phyloP scores from a whole-genome alignment of 192 early-diverging fungal species.

The Dissophora ornata region DNA sequence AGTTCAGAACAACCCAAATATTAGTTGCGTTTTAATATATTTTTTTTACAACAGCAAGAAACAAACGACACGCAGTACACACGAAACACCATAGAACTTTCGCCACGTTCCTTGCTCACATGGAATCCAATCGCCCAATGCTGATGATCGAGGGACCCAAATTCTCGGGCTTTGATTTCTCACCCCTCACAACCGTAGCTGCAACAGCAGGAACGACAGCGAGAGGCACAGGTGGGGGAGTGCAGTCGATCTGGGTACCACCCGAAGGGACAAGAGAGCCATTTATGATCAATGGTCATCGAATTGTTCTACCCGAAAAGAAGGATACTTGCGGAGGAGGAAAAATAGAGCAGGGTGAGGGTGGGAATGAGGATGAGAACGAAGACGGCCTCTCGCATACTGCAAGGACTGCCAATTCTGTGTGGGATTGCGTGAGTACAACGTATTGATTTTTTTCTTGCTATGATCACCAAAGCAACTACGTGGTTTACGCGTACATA shows the following conservation, averaged over 20 bases:
- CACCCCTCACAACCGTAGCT: neutral
- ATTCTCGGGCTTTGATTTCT: constrained; percentile 45
- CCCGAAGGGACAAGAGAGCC: constrained; percentile 1
- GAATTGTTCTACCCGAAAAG: constrained; percentile 31
- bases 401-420: constrained; percentile 30
- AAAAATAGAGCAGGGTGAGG: neutral
- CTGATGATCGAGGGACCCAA: constrained; percentile 53
- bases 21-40: too few relatives aligned
- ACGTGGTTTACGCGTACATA: too few relatives aligned
- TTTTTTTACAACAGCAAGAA: too few relatives aligned
- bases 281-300: constrained; percentile 24
- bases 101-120: too few relatives aligned
- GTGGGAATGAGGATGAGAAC: neutral
- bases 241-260: neutral
- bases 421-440: constrained; percentile 49
- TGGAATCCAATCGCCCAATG: constrained; percentile 8
- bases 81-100: too few relatives aligned
- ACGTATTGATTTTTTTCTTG: too few relatives aligned
- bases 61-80: too few relatives aligned
- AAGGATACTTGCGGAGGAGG: neutral
- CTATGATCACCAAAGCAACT: too few relatives aligned
- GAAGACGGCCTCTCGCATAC: constrained; percentile 28
- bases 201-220: neutral
- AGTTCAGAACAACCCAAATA: too few relatives aligned
- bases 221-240: neutral